Base-by-base conservation (phyloP, 163 green algal genomes). In the Picocystis sp. region DNA sequence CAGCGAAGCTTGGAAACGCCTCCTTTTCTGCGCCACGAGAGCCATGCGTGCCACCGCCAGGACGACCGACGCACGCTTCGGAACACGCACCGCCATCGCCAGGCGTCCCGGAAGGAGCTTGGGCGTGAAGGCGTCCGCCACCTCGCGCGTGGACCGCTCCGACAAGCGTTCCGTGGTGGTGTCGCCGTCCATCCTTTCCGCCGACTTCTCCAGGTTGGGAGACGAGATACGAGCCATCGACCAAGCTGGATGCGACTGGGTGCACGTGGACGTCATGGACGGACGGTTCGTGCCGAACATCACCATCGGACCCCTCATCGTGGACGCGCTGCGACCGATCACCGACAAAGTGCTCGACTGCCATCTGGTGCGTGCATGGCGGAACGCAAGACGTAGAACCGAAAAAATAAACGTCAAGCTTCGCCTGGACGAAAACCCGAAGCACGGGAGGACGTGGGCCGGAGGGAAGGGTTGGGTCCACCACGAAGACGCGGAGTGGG, bases 241-340 rank as follows among this genome's bases (percentile, higher is more conserved):
- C 49, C 48, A 86, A 66, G 86, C 86, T 29, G 89, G 89, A 38
- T 82, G 69, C 62, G 83, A 96, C 47, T 95, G 84, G 84, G 72
- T 95, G 11, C 86, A 95, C 64, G 69, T 96, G 10, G 88, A 97
- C 60, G 88, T 96, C 45, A 90, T 90, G 81, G 81, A 90, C 58
- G 81, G 79, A 33, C 77, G 83, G 61, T 95, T 96, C 63, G 87
- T 95, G 53, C 87, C 87, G 43, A 94, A 79, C 61, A 94, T 96
- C 81, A 98, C 88, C 54, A 96, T 98, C 53, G 90, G 90, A 22
- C 89, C 90, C 2, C 71, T 96, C 41, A 71, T 97, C 10, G 87
- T 97, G 8, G 84, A 95, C 56, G 90, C 90, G 10, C 56, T 98
- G 11, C 80, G 89, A 52, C 86, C 86, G 10, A 63, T 95, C 11